Evolutionary conservation across 352 stramenopile species (phyloP).

Genomic region (Elongisporangium anandrum): DNA sequence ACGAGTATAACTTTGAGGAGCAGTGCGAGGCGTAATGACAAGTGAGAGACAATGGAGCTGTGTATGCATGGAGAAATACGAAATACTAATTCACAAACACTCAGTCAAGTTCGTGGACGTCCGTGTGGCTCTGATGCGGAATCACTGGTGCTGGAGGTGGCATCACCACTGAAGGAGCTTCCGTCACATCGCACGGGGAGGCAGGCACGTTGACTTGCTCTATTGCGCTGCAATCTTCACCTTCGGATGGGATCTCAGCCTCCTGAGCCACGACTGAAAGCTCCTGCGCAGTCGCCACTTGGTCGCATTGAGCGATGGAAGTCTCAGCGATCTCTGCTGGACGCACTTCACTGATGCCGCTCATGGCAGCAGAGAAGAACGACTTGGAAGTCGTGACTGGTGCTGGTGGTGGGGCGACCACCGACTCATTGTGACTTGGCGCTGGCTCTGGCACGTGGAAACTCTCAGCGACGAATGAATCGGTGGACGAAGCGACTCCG

Average conservation of each 20-base stretch:
- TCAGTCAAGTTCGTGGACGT: slow-evolving; percentile 55
- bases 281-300: background rate
- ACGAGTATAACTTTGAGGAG: slow-evolving; percentile 65
- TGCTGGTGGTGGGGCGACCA: slow-evolving; percentile 4
- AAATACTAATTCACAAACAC: slow-evolving; percentile 4
- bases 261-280: background rate
- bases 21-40: slow-evolving; percentile 25
- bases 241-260: background rate
- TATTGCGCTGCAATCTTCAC: background rate
- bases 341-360: slow-evolving; percentile 2
- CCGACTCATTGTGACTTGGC: slow-evolving; percentile 1
- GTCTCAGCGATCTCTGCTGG: background rate
- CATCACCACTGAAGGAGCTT: background rate
- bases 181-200: background rate
- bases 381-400: background rate
- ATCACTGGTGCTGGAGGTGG: slow-evolving; percentile 15
- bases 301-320: background rate
- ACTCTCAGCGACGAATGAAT: slow-evolving; percentile 44
- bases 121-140: slow-evolving; percentile 18
- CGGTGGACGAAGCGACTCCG: slow-evolving; percentile 19
- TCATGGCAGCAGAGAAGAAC: slow-evolving; percentile 4
- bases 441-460: slow-evolving; percentile 19
- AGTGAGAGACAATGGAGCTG: background rate
- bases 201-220: background rate
- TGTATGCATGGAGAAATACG: slow-evolving; percentile 3